Evolutionary conservation across 1,284 basidiomycete genomes (phyloP), one percentile per base, ranked within the genome.

Genomic region (Chalciporus piperatoides): DNA sequence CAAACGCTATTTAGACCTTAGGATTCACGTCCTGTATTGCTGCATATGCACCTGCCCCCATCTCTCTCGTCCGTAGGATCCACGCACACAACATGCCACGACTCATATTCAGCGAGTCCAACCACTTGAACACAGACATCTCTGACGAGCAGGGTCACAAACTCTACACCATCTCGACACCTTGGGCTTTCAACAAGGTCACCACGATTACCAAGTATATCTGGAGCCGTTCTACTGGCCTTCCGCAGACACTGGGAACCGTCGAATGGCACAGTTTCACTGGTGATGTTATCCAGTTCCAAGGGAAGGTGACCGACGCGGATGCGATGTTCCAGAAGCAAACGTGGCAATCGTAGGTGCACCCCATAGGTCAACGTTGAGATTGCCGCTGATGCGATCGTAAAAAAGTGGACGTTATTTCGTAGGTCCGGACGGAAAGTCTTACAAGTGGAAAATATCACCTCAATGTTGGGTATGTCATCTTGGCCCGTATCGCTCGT

Each of bases 371-470:
- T 12, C 10, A 23, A 39, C 7, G 14, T 39, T 21, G 37, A 12
- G 19, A 12, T 21, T 39, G 23, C 21, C 11, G n/a, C 25, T 14
- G 12, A 15, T 23, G 6, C 4, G 4, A 8, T 28, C 6, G 15
- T 11, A 12, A 6, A 15, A 32, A 2, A 67, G 65, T 6, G 55
- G 57, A 38, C 63, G 58, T n/a, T 53, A 56, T 28, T 63, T 63
- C 21, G 30, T 44, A 39, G 63, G 65, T 41, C 60, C 63, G 0
- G 54, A 67, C 45, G 32, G 9, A 4, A 44, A 24, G 1, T 42
- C n/a, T 3, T 64, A 66, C 53, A 64, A 65, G 37, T 66, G 62
- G 65, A 66, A 64, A 44, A 10, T 61, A 4, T 59, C 44, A n/a
- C 38, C 49, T 10, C 46, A 53, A 14, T 67, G 53, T 28, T 55